Conservation (phyloP, 495 filamentous ascomycete genomes). For the Hamigera avellanea region DNA sequence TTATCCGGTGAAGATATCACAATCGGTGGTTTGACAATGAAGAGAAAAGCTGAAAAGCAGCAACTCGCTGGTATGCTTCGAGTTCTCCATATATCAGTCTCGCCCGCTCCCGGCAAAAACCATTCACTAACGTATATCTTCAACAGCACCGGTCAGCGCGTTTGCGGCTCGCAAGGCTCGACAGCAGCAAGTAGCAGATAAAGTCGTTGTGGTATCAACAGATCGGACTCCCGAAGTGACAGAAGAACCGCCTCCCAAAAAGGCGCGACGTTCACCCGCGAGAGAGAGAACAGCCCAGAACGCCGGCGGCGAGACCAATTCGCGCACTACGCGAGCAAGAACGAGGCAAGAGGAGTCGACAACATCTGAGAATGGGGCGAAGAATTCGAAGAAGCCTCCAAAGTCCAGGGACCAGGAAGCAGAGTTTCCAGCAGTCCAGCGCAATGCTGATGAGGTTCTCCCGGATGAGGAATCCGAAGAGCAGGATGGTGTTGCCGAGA, state of each 20-base stretch:
- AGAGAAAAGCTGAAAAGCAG: constrained; percentile 35
- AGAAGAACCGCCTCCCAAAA: constrained; percentile 26
- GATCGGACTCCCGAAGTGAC: constrained; percentile 7
- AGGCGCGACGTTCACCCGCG: constrained; percentile 19
- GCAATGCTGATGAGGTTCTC: constrained; percentile 1
- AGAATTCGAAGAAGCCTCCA: too few relatives aligned
- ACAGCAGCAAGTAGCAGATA: constrained; percentile 21
- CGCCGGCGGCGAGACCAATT: constrained; percentile 6
- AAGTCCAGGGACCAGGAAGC: background rate
- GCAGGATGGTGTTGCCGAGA: constrained; percentile 4
- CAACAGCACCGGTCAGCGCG: constrained; percentile 30
- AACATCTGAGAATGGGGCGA: background rate
- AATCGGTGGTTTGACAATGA: constrained; percentile 13
- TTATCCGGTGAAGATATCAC: background rate
- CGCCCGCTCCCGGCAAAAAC: background rate
- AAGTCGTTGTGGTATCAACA: constrained; percentile 8
- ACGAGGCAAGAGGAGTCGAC: constrained; percentile 2
- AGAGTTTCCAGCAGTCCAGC: background rate
- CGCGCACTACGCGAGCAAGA: constrained; percentile 8
- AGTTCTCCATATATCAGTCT: background rate
- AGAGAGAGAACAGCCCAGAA: constrained; percentile 5
- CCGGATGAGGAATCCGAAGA: constrained; percentile 12
- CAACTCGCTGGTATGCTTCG: constrained; percentile 21
- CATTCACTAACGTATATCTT: background rate
- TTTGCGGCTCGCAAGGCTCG: constrained; percentile 38